Base-by-base conservation (phyloP, 345 rosid species). In the Viola odorata region DNA sequence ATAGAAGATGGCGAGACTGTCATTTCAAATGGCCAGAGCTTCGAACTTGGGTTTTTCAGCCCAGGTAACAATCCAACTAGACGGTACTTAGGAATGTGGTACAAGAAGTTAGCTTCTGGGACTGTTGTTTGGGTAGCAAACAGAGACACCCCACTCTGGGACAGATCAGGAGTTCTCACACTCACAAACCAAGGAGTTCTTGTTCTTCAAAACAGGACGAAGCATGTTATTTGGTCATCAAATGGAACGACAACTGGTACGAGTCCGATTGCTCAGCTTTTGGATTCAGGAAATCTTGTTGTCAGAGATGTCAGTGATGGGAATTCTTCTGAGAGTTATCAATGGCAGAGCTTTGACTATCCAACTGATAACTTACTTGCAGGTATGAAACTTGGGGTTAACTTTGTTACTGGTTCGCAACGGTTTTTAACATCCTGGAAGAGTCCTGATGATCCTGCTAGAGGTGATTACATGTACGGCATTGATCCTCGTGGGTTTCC, bases 341-440 rank as follows among this genome's bases (percentile, higher is more conserved):
- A 7, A 38, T 53, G 56, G 56, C 56, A 32, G 56, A 53, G 56
- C 32, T 53, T 53, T 53, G 57, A 53, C 12, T 37, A 53, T 36
- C 57, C 57, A 53, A 37, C 39, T 10, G 15, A 53, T 32, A 57
- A 36, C 4, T 40, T 39, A 3, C 13, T 57, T 23, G 41, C 60
- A 4, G 60, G 17, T 12, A 57, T 57, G 60, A 57, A 57, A 36
- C 15, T 40, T n/a, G 60, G 60, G 16, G 4, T 5, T 7, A 53
- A 53, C 12, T 7, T 15, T 10, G 23, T 7, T 6, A 41, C 37
- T 4, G 60, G 60, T 12, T 0, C 41, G 45, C 48, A 57, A 7
- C 4, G 61, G 17, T 49, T 13, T 16, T 40, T 76, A 51, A 68
- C 68, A 38, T 81, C 83, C 4, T 78, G 83, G 85, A 81, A 60